Evolutionary conservation across 2,329 filamentous ascomycete genomes (phyloP), one percentile per base, ranked within the genome.

Genomic region (Fusarium sp.): DNA sequence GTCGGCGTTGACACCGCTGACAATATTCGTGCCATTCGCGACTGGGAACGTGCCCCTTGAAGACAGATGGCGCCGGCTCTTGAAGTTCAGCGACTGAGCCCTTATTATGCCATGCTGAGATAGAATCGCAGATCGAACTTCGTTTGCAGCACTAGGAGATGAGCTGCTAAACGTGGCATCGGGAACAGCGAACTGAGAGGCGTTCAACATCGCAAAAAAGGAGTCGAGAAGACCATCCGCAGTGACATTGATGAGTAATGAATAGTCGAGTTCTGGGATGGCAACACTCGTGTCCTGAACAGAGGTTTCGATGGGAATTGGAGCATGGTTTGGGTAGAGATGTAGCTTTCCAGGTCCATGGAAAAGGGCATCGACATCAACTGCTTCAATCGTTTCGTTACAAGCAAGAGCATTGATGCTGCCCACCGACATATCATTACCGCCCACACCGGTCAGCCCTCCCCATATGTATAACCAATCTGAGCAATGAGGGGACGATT

Each of bases 401-500:
- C 80, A 82, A 21, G 76, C 75, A 55, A 82, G 57, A 8, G 76
- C 78, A 8, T 74, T 76, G 18, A 80, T 72, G 37, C 69, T 72
- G 35, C 66, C 70, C 13, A 81, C 76, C 3, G 73, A 67, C 43
- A 74, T 65, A 24, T 72, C 64, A 21, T 70, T 66, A 21, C 63
- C 71, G 41, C 71, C 66, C 21, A 75, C 52, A 31, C 73, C 54
- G 6, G 47, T 39, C 2, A 80, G 63, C 37, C 73, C 71, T 31
- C 79, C 79, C 79, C 80, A 82, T 39, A 77, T 71, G 48, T 78
- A 82, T 23, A 80, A 29, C 73, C 76, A 78, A 54, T 77, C 75
- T 8, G 69, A 76, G 49, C 72, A 79, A 46, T 79, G 76, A 9
- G 69, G 26, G 9, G 72, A 61, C 8, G 62, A 63, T 15, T 18